Percentiles rank a stretch among this genome's conserved stretches.
phyloP scores from a whole-genome alignment of 2,329 filamentous ascomycete genomes.

The Lachnellula willkommii region DNA sequence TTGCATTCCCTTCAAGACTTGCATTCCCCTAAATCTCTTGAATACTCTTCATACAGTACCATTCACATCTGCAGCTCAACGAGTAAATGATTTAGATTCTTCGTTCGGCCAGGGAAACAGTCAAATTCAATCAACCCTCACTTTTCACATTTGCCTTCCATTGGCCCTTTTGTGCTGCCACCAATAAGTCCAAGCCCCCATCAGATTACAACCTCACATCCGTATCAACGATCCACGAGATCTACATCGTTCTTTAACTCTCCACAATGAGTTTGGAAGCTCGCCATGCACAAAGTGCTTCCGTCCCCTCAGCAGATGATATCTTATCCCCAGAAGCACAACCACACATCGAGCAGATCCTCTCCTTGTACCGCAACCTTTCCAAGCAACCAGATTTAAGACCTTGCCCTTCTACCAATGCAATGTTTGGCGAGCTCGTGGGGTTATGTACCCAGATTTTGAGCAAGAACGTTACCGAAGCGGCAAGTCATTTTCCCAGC shows the following conservation, averaged over 20 bases:
- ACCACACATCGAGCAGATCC: background rate
- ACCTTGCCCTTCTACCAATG: constrained; percentile 32
- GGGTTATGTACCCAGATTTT: constrained; percentile 31
- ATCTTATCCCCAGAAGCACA: background rate
- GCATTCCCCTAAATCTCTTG: background rate
- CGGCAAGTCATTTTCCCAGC: constrained; percentile 16
- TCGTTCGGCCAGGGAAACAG: too few relatives aligned
- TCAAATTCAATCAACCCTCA: background rate
- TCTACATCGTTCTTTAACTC: background rate
- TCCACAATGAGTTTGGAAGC: background rate
- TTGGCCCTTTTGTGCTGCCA: background rate
- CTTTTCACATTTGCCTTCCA: background rate
- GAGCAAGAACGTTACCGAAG: constrained; percentile 18
- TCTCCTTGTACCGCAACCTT: constrained; percentile 5
- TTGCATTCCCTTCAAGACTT: background rate
- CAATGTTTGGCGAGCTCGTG: constrained; percentile 35
- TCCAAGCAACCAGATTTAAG: constrained; percentile 20
- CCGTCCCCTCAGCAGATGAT: background rate
- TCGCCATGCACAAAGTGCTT: background rate
- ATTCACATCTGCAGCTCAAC: too few relatives aligned
- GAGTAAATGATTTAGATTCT: too few relatives aligned
- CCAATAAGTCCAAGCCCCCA: background rate
- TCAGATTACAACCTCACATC: background rate
- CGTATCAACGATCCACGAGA: background rate
- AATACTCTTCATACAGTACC: too few relatives aligned